Evolutionary conservation across 2,329 filamentous ascomycete genomes (phyloP).

Genomic region (Calonectria leucothoes): DNA sequence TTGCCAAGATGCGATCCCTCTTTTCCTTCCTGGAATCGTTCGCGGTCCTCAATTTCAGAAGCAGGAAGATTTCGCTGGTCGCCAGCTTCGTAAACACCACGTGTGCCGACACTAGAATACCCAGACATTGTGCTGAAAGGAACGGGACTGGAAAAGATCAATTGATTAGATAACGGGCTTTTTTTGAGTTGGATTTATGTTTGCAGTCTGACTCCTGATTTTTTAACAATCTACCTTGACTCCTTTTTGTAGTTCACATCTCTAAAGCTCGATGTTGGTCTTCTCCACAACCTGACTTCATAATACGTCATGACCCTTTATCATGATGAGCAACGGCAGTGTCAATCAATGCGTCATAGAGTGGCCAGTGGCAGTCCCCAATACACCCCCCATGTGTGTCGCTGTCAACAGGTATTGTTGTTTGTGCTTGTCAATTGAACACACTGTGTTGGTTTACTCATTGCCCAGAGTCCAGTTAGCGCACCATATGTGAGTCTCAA

Average conservation of each 20-base stretch:
- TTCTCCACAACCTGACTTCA: constrained; percentile 44
- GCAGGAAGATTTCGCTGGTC: constrained; percentile 77
- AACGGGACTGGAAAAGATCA: background rate
- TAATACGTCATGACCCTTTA: constrained; percentile 43
- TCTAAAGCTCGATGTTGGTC: constrained; percentile 1
- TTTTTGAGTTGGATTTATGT: background rate
- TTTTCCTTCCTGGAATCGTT: constrained; percentile 79
- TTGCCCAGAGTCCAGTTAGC: background rate
- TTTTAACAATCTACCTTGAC: background rate
- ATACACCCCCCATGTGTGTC: background rate
- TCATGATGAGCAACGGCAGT: constrained; percentile 5
- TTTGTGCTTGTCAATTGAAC: background rate
- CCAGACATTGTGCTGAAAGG: constrained; percentile 46
- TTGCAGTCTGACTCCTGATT: background rate
- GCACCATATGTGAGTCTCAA: background rate
- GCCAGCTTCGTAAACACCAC: constrained; percentile 77
- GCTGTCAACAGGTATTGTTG: background rate
- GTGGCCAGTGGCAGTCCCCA: background rate
- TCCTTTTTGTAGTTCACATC: constrained; percentile 1
- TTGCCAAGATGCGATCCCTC: constrained; percentile 73
- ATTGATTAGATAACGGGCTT: background rate
- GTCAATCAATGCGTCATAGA: constrained; percentile 3
- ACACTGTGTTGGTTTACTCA: background rate
- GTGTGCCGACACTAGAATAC: constrained; percentile 74
- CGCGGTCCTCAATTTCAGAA: constrained; percentile 60